Evolutionary conservation across 768 basidiomycete species (phyloP).

Genomic region (Lactarius sanguifluus): DNA sequence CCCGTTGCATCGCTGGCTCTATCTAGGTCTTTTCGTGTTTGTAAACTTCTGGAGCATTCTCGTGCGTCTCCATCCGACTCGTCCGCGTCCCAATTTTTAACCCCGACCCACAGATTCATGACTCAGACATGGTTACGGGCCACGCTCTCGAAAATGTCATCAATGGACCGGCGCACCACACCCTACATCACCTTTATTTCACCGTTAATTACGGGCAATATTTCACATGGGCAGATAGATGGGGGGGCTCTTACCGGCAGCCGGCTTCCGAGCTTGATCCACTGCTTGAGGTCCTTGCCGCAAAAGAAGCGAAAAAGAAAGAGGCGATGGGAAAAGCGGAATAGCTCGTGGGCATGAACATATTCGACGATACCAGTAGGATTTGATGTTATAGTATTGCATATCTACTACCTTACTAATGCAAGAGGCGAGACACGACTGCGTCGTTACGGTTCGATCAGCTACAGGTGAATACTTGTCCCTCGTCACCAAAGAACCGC

Average conservation of each 20-base stretch:
- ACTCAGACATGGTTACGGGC: conserved; percentile 97
- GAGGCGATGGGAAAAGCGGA: conserved; percentile 13
- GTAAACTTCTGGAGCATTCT: conserved; percentile 96
- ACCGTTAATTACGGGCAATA: conserved; percentile 97
- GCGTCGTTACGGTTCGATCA: background rate
- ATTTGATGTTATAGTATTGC: conserved; percentile 13
- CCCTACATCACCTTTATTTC: conserved; percentile 95
- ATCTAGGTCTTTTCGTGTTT: conserved; percentile 82
- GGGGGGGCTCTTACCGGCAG: conserved; percentile 83
- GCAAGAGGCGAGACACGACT: background rate
- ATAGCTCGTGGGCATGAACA: conserved; percentile 6
- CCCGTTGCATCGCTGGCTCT: conserved; percentile 83
- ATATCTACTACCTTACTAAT: conserved; percentile 21
- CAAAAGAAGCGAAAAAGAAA: conserved; percentile 26
- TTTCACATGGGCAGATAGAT: conserved; percentile 92
- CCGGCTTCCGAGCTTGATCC: conserved; percentile 86
- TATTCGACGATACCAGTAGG: conserved; percentile 6
- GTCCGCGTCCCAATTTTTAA: background rate
- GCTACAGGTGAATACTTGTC: background rate
- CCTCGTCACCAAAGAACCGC: background rate
- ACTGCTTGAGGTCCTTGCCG: conserved; percentile 60
- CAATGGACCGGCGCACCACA: conserved; percentile 99
- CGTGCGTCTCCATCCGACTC: conserved; percentile 45
- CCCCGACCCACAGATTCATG: conserved; percentile 71
- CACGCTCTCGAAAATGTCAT: conserved; percentile 85